Evolutionary conservation across 768 basidiomycete species (phyloP), one percentile per base, ranked within the genome.

Genomic region (Mycena metata): DNA sequence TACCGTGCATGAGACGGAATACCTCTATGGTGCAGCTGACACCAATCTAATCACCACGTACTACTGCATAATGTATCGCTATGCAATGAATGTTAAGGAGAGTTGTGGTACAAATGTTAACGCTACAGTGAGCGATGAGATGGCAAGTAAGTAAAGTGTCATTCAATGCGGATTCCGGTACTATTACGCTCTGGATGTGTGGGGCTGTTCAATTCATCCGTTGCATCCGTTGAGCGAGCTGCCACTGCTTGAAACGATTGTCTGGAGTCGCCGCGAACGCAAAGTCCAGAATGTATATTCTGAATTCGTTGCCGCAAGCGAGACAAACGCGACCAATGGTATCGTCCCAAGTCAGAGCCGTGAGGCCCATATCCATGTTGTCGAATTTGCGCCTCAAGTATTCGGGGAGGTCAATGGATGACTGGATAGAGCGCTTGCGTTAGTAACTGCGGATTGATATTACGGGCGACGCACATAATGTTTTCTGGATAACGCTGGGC

Each of bases 301-400:
- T 66, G 5, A 78, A 60, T 33, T 83, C 83, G 10, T 82, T 71
- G 15, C 81, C 81, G 36, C 82, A 79, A 50, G 85, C 85, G 9
- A 90, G 77, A 70, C 87, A 86, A 17, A 91, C 80, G 43, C 90
- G 82, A 5, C 90, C 90, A 13, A 86, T 87, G 24, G 83, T 80
- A 75, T 92, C 90, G 67, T 92, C 91, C 88, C 89, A 92, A 9
- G 87, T 81, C 39, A 91, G 83, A 19, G 86, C 81, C n/a, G 78
- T 76, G 41, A 89, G 74, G 10, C 83, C 85, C 5, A 72, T 30
- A 30, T 30, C 30, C 30, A 6, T 39, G 63, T 79, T 6, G 64
- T 76, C 63, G 55, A 67, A 49, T 69, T 81, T 70, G 60, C 81
- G 79, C 71, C 79, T 80, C 69, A 80, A 60, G 76, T 85, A 81